These are phyloP conservation scores for Xylaria cubensis DNA, from an alignment of 495 filamentous ascomycete genomes.

Conservation along the genomic window DNA sequence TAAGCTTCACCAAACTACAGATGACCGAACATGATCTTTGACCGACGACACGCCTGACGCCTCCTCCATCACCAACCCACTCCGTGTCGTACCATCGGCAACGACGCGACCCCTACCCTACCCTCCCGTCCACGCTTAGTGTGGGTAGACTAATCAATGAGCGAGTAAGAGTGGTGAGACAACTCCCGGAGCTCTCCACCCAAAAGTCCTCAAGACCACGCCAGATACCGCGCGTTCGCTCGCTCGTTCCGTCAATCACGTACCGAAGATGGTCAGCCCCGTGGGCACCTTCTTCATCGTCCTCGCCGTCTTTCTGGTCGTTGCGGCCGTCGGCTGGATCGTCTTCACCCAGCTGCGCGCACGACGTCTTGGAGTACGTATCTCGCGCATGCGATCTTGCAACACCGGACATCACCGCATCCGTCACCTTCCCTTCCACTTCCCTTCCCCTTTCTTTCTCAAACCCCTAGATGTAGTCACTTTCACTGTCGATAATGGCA, in stretches of 20 bases:
- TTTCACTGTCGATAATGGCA: too few relatives aligned
- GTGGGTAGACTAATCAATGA: background rate
- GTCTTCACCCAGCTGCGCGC: conserved; percentile 66
- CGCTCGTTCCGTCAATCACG: conserved; percentile 5
- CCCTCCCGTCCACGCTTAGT: background rate
- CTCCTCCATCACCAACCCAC: conserved; percentile 9
- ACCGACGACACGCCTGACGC: conserved; percentile 10
- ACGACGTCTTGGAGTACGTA: conserved; percentile 63
- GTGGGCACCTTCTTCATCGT: conserved; percentile 57
- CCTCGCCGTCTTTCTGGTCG: conserved; percentile 56
- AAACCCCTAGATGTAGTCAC: background rate
- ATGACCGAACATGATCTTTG: background rate
- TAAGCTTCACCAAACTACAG: background rate
- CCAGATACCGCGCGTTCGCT: conserved; percentile 2
- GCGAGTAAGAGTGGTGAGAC: conserved; percentile 3
- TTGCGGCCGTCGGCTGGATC: conserved; percentile 55
- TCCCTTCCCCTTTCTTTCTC: background rate
- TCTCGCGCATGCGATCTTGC: conserved; percentile 35
- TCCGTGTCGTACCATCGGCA: conserved; percentile 1
- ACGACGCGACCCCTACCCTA: background rate
- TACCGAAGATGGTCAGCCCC: conserved; percentile 47
- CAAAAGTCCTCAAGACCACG: conserved; percentile 3
- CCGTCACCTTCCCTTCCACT: conserved; percentile 10
- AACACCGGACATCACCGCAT: conserved; percentile 29
- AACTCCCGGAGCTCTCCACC: conserved; percentile 10